Evolutionary conservation across 805 yeast species (phyloP), one percentile per base, ranked within the genome.

Genomic region (Yueomyces sp.): DNA sequence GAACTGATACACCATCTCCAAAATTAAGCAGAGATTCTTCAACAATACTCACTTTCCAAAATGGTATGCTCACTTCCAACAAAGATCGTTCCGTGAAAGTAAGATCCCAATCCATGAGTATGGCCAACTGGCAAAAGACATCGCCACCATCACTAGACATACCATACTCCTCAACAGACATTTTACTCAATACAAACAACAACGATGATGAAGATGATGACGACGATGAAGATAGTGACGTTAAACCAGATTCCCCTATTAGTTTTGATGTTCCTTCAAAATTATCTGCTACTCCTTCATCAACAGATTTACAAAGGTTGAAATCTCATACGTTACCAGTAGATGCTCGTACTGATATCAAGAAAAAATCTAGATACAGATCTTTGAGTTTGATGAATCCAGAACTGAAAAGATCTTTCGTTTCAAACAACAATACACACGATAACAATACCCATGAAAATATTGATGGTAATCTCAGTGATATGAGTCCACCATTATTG

Each of bases 181-280:
- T 33, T 32, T 5, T 29, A 27, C 19, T 19, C 19, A 27, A 39
- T 12, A 30, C 34, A 39, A 26, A 29, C 26, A 45, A 32, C 26
- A 36, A 39, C 12, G 43, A 41, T 28, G 45, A 44, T 29, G 49
- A 47, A 9, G 47, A 44, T 3, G 50, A 49, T 27, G 48, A 45
- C 2, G 58, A 54, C n/a, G 53, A 48, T 26, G 52, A 47, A 2
- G 60, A 61, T 11, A 57, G 56, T 37, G 66, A 62, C 8, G 58
- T 55, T 39, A 63, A 60, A 19, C 57, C 56, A 30, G 59, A 60
- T 31, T 8, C 11, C 11, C 34, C 34, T 8, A 52, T 66, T 36
- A 65, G 63, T 45, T 63, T 67, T 47, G 66, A 64, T 45, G 69
- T 59, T 4, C 62, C 64, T 4, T 58, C 56, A 40, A 48, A 51